phyloP scores from a whole-genome alignment of 2,329 filamentous ascomycete species.

The Ophiostoma sp. region DNA sequence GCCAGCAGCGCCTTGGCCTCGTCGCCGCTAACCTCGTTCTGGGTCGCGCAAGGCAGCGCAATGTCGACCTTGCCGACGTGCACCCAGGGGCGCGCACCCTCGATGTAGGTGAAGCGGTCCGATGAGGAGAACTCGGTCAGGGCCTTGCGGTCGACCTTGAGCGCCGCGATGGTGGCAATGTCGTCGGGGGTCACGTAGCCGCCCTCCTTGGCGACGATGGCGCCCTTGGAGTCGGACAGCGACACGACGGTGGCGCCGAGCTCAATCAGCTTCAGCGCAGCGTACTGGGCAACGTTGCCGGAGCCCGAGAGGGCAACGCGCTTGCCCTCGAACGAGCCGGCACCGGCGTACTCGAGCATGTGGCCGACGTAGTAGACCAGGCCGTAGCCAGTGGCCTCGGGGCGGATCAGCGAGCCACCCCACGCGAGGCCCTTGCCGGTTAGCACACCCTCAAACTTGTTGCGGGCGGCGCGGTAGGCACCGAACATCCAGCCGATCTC shows the following conservation, averaged over 20 bases:
- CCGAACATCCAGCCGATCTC: conserved; percentile 96
- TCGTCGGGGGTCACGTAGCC: conserved; percentile 72
- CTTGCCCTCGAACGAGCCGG: conserved; percentile 83
- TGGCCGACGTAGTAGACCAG: conserved; percentile 93
- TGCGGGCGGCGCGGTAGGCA: conserved; percentile 79
- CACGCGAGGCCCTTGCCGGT: conserved; percentile 92
- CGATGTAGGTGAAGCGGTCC: conserved; percentile 75
- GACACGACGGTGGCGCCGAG: conserved; percentile 89
- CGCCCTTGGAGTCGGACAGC: conserved; percentile 85
- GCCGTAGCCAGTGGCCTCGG: conserved; percentile 92
- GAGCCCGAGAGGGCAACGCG: conserved; percentile 93
- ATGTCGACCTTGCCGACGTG: conserved; percentile 87
- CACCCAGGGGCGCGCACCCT: conserved; percentile 82
- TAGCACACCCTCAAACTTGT: conserved; percentile 91
- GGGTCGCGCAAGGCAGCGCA: conserved; percentile 86
- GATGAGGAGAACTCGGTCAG: conserved; percentile 63
- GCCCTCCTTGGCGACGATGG: conserved; percentile 64
- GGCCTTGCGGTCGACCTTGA: conserved; percentile 83
- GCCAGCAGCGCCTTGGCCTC: conserved; percentile 79
- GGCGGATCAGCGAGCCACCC: conserved; percentile 90
- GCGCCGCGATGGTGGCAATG: conserved; percentile 67
- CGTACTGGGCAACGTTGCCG: conserved; percentile 97
- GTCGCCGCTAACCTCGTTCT: conserved; percentile 93
- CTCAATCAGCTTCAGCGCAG: conserved; percentile 92
- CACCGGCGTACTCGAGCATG: conserved; percentile 89